Evolutionary conservation across 169 alveolate genomes (phyloP).

Genomic region (Plasmodium berghei): DNA sequence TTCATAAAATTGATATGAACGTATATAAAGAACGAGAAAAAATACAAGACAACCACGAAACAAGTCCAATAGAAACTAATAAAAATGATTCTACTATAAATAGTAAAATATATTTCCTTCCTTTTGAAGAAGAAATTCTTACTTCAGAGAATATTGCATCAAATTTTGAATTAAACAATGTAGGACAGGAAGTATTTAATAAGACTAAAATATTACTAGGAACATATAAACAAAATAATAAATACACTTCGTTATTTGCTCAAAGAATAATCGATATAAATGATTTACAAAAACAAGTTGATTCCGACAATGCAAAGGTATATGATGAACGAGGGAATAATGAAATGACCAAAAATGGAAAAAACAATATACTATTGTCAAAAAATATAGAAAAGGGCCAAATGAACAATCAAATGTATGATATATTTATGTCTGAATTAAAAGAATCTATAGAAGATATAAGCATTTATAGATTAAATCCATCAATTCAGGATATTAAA

Average conservation of each 20-base stretch:
- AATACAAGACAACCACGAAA: background rate
- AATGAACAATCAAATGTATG: background rate
- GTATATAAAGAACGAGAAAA: conserved; percentile 1
- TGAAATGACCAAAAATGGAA: background rate
- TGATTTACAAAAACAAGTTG: conserved; percentile 6
- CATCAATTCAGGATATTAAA: conserved; percentile 20
- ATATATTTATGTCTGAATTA: conserved; percentile 10
- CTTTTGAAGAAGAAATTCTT: conserved; percentile 50
- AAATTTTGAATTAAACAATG: conserved; percentile 44
- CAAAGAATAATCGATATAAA: conserved; percentile 28
- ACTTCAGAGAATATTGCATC: conserved; percentile 15
- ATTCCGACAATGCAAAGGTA: too few relatives aligned
- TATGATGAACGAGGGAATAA: too few relatives aligned
- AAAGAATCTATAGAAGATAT: conserved; percentile 52
- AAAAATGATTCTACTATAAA: background rate
- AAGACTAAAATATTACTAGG: conserved; percentile 56
- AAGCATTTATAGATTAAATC: conserved; percentile 22
- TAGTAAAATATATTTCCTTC: conserved; percentile 17
- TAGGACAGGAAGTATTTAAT: conserved; percentile 24
- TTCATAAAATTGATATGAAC: conserved; percentile 6
- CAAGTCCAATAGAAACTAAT: too few relatives aligned
- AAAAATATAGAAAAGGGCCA: background rate
- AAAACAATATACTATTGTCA: background rate
- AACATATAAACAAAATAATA: conserved; percentile 20
- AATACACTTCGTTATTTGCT: conserved; percentile 51